phyloP scores from a whole-genome alignment of 805 yeast species.

The Kazachstania martiniae region DNA sequence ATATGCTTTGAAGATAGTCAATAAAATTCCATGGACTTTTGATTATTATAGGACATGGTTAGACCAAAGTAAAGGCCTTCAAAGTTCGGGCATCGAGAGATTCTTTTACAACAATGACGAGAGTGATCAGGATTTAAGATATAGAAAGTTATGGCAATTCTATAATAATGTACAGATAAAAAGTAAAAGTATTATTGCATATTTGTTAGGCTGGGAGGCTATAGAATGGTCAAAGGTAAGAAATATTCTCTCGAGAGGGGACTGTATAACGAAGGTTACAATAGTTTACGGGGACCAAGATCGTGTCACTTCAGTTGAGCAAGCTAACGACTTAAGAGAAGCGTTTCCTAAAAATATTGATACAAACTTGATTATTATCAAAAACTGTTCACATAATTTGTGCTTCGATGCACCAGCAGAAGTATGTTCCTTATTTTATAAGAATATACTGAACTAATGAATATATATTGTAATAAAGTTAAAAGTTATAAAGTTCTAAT shows the following conservation, averaged over 20 bases:
- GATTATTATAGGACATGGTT: slow-evolving; percentile 21
- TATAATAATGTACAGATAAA: slow-evolving; percentile 21
- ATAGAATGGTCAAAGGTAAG: slow-evolving; percentile 15
- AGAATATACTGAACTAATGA: too few relatives aligned
- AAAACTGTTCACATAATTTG: slow-evolving; percentile 20
- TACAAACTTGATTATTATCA: slow-evolving; percentile 6
- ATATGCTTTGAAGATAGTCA: slow-evolving; percentile 8
- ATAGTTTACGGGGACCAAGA: slow-evolving; percentile 18
- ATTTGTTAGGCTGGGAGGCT: slow-evolving; percentile 24
- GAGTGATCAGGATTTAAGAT: slow-evolving; percentile 4
- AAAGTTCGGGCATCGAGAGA: slow-evolving; percentile 22
- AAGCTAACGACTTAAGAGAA: slow-evolving; percentile 5
- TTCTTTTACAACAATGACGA: slow-evolving; percentile 15
- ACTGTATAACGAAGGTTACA: background rate
- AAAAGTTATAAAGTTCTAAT: too few relatives aligned
- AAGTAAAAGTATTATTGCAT: slow-evolving; percentile 20
- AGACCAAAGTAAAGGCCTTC: slow-evolving; percentile 23
- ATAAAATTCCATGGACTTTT: slow-evolving; percentile 16
- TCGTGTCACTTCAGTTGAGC: slow-evolving; percentile 14
- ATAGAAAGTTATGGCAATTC: slow-evolving; percentile 22
- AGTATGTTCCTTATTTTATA: slow-evolving; percentile 6
- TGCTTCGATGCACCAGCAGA: slow-evolving; percentile 17
- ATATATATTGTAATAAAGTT: too few relatives aligned
- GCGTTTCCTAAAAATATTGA: slow-evolving; percentile 3
- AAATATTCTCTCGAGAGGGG: background rate